phyloP scores from a whole-genome alignment of 805 yeast genomes.

The Starmerella vitae region DNA sequence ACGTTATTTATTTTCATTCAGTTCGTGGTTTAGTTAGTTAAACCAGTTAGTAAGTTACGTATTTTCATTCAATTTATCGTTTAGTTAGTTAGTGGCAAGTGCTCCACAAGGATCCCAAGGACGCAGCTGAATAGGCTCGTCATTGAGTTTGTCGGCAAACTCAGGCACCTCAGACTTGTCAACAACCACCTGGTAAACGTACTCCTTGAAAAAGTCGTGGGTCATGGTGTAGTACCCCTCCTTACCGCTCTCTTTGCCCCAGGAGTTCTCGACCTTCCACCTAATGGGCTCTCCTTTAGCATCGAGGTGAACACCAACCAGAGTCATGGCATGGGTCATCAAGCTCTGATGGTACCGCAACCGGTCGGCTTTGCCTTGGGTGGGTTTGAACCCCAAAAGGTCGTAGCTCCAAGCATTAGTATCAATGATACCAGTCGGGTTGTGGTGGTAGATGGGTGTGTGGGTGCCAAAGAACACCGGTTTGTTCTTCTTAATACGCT shows the following conservation, averaged over 20 bases:
- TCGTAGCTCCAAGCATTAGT: constrained; percentile 53
- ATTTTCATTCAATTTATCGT: no score
- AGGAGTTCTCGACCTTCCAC: constrained; percentile 64
- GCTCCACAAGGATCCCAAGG: constrained; percentile 78
- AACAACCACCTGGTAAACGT: constrained; percentile 58
- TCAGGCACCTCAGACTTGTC: constrained; percentile 39
- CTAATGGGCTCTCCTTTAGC: constrained; percentile 45
- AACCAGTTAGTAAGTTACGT: no score
- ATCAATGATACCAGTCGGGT: constrained; percentile 58
- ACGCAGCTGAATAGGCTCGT: constrained; percentile 45
- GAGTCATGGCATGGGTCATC: constrained; percentile 86
- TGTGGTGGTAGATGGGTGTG: constrained; percentile 65
- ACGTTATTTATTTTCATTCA: no score
- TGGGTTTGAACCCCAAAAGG: constrained; percentile 34
- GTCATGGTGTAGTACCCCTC: constrained; percentile 62
- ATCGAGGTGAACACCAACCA: constrained; percentile 69
- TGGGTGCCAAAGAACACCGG: constrained; percentile 83
- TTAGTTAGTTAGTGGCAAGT: constrained; percentile 33
- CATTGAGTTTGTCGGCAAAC: constrained; percentile 31
- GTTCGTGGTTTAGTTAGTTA: no score
- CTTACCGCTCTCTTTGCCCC: constrained; percentile 57
- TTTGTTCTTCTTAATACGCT: constrained; percentile 56
- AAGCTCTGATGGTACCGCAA: constrained; percentile 55
- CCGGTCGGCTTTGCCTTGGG: constrained; percentile 51
- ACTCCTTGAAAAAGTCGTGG: constrained; percentile 60